Evolutionary conservation across 177 flowering plant genomes (phyloP).

Genomic region (Vitis hybrid): DNA sequence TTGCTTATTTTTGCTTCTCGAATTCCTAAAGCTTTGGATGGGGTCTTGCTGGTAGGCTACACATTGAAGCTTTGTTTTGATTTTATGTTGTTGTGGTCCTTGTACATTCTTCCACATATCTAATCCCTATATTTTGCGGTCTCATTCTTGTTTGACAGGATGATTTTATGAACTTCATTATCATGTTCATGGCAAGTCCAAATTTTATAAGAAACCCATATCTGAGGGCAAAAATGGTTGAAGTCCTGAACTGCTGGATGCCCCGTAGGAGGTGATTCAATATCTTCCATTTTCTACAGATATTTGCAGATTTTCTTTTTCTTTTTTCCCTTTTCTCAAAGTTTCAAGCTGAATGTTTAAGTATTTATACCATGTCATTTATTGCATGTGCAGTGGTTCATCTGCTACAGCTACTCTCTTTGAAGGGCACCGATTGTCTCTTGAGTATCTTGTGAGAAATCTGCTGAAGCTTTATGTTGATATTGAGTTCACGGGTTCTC

Average conservation of each 20-base stretch:
- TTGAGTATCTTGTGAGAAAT: conserved; percentile 86
- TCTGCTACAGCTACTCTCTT: conserved; percentile 70
- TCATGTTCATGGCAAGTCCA: conserved; percentile 98
- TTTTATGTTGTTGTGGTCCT: not conserved
- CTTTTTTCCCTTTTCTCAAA: no score
- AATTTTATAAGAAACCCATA: conserved; percentile 85
- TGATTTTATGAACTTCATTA: conserved; percentile 96
- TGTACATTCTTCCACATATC: not conserved
- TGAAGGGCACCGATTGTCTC: conserved; percentile 87
- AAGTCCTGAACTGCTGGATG: conserved; percentile 98
- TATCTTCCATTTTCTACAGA: not conserved
- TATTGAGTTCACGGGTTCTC: conserved; percentile 99
- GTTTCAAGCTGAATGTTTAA: not conserved
- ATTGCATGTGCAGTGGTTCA: conserved; percentile 61
- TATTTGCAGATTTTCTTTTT: not conserved
- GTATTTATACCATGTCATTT: conserved; percentile 7
- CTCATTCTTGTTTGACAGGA: conserved; percentile 53
- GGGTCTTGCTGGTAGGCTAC: conserved; percentile 64
- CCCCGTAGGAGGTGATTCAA: conserved; percentile 68
- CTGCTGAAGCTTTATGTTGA: conserved; percentile 98
- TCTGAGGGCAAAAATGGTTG: conserved; percentile 98
- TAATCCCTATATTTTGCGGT: not conserved
- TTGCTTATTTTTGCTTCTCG: conserved; percentile 89
- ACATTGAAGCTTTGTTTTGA: not conserved
- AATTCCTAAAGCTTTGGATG: conserved; percentile 89